These are phyloP conservation scores for Diaporthe velutina DNA, from an alignment of 2,329 filamentous ascomycete species.

Conservation along the genomic window DNA sequence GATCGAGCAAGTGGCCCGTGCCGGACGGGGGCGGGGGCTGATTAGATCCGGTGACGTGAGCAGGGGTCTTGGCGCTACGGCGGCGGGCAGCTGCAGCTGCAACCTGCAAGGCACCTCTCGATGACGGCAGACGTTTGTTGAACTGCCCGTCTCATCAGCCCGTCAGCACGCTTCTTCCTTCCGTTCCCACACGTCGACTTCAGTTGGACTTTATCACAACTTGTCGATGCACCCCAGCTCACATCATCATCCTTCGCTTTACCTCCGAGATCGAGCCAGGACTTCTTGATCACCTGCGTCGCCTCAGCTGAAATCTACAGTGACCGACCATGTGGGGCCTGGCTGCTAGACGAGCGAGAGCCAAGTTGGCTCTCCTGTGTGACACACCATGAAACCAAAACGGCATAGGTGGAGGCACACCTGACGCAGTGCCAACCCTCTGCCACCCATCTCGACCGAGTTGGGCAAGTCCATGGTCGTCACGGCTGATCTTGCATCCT, in stretches of 20 bases:
- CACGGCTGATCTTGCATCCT: conserved; percentile 20
- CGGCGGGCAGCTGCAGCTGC: not conserved
- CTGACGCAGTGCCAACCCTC: conserved; percentile 32
- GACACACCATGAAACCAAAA: conserved; percentile 30
- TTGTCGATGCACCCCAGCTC: not conserved
- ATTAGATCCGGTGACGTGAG: conserved; percentile 30
- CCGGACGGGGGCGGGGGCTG: conserved; percentile 15
- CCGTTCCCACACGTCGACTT: not conserved
- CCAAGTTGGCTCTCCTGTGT: conserved; percentile 1
- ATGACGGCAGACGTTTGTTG: conserved; percentile 13
- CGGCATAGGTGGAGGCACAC: conserved; percentile 27
- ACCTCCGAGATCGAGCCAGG: not conserved
- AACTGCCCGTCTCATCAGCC: not conserved
- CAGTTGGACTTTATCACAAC: not conserved
- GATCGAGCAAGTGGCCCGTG: not conserved
- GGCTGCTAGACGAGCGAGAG: conserved; percentile 6
- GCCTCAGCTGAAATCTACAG: not conserved
- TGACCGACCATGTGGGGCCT: not conserved
- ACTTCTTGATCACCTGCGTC: not conserved
- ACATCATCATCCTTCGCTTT: not conserved
- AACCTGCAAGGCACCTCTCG: conserved; percentile 23
- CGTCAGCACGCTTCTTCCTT: conserved; percentile 12
- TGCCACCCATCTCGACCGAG: not conserved
- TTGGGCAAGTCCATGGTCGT: not conserved
- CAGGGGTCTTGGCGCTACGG: conserved; percentile 25